Evolutionary conservation across 2,329 filamentous ascomycete genomes (phyloP), one percentile per base, ranked within the genome.

Genomic region (Xylariaceae sp.): DNA sequence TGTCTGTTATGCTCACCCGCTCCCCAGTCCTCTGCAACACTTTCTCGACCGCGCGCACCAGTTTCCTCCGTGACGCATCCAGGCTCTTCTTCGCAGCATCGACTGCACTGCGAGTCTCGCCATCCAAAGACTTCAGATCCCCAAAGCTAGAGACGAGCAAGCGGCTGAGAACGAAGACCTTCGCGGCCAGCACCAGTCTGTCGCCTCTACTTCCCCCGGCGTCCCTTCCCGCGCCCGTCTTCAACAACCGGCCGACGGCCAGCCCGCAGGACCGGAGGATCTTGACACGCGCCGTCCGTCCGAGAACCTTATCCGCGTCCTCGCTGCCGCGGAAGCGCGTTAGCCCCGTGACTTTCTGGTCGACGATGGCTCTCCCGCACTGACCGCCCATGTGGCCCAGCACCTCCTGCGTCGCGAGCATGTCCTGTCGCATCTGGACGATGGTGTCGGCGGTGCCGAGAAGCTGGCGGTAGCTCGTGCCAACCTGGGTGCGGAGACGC

Each of bases 381-480:
- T 78, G 76, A 29, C 76, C 76, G 31, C 87, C 86, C 66, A 95
- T 83, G 43, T 72, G 71, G 12, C 75, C 75, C 36, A 97, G 71
- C 26, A 81, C 76, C 4, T 71, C 67, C 61, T 95, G 88, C 12
- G 88, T 83, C 9, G 70, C 67, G 44, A 82, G 76, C 66, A 92
- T 90, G 57, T 90, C 81, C 27, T 64, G 65, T 50, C 87, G 84
- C 87, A 97, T 95, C 44, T 81, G 76, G 38, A 96, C 84, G 50
- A 97, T 97, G n/a, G 82, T 82, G 64, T 96, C 89, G 38, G 90
- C 90, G 0, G 90, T 96, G 36, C 86, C 86, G 17, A 97, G 78
- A 7, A 97, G 78, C 54, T 92, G 87, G 51, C 90, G 85, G 64
- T 97, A 97, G 55, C 75, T 80, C 42, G 67, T 71, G 50, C 78